Evolutionary conservation across 78 protist species (phyloP).

Genomic region (Dictyostelium capitatum): DNA sequence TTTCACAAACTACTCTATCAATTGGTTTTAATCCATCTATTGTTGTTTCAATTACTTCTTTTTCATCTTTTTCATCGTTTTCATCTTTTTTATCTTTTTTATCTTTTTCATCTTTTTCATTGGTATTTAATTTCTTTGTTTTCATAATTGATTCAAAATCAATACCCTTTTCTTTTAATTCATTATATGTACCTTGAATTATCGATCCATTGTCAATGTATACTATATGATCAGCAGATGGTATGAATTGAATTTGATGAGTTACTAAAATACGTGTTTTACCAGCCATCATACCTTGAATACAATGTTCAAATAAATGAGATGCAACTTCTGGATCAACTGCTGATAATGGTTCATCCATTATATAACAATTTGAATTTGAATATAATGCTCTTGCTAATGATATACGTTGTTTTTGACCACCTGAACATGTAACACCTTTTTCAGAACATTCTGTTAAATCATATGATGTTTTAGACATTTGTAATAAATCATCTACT

Average conservation of each 20-base stretch:
- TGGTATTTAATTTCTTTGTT: not conserved
- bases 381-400: slow-evolving; percentile 93
- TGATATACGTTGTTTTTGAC: slow-evolving; percentile 97
- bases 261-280: slow-evolving; percentile 90
- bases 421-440: slow-evolving; percentile 97
- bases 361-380: slow-evolving; percentile 83
- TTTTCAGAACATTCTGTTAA: slow-evolving; percentile 97
- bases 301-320: slow-evolving; percentile 75
- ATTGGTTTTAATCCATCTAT: not conserved
- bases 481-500: slow-evolving; percentile 61
- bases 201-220: slow-evolving; percentile 40
- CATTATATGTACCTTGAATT: slow-evolving; percentile 78
- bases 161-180: slow-evolving; percentile 60
- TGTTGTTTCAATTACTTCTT: not conserved
- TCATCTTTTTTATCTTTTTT: not conserved
- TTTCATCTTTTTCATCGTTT: not conserved
- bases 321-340: slow-evolving; percentile 93
- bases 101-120: not conserved
- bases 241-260: slow-evolving; percentile 85
- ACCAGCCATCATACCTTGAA: slow-evolving; percentile 60
- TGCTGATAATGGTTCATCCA: slow-evolving; percentile 96
- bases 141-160: slow-evolving; percentile 67
- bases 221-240: slow-evolving; percentile 86
- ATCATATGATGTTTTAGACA: slow-evolving; percentile 87
- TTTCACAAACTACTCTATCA: not conserved